Evolutionary conservation across 805 yeast genomes (phyloP).

Genomic region (Cyberlindnera bimundalis): DNA sequence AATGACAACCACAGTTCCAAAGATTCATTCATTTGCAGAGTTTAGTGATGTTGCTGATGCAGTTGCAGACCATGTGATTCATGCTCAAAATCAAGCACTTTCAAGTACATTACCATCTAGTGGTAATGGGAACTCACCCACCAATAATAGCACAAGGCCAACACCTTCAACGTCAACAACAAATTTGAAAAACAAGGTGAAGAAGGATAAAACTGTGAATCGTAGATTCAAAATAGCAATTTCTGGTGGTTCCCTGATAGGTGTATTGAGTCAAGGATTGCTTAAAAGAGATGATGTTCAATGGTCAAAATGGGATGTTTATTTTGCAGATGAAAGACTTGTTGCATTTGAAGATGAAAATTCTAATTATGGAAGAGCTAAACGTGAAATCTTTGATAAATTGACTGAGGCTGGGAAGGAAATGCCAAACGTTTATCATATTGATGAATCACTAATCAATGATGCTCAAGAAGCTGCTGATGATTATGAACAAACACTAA

Average conservation of each 20-base stretch:
- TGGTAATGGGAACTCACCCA: slow-evolving; percentile 18
- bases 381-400: slow-evolving; percentile 73
- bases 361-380: slow-evolving; percentile 88
- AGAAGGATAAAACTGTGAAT: slow-evolving; percentile 35
- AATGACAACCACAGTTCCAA: slow-evolving; percentile 93
- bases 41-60: slow-evolving; percentile 92
- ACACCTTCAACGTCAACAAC: slow-evolving; percentile 15
- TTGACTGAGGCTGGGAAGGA: slow-evolving; percentile 37
- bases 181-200: slow-evolving; percentile 13
- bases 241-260: slow-evolving; percentile 88
- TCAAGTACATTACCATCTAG: slow-evolving; percentile 11
- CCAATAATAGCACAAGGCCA: slow-evolving; percentile 15
- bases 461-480: slow-evolving; percentile 95
- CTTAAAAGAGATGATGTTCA: slow-evolving; percentile 70
- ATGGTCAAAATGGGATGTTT: slow-evolving; percentile 95
- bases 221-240: slow-evolving; percentile 85
- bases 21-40: slow-evolving; percentile 89
- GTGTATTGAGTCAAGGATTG: slow-evolving; percentile 83
- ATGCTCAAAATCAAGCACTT: slow-evolving; percentile 69
- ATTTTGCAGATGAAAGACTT: slow-evolving; percentile 93
- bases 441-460: slow-evolving; percentile 68
- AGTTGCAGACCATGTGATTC: slow-evolving; percentile 89
- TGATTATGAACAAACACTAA: slow-evolving; percentile 79
- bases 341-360: slow-evolving; percentile 83
- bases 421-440: slow-evolving; percentile 75